Evolutionary conservation across 345 rosid genomes (phyloP), one percentile per base, ranked within the genome.

Genomic region (Corchorus olitorius): DNA sequence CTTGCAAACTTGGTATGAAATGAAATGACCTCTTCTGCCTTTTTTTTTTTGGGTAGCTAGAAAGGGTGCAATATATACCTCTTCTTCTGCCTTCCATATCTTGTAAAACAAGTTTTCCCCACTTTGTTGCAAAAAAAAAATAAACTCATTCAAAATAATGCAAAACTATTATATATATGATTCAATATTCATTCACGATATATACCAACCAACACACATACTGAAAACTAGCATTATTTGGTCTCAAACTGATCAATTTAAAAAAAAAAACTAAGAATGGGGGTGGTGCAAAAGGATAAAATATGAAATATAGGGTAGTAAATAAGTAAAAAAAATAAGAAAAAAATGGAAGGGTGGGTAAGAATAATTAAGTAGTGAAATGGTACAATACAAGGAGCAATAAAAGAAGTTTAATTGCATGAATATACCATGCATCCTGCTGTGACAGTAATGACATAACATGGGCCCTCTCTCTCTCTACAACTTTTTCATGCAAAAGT

Each of bases 401-500:
- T 16, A 63, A 72, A 76, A 58, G 66, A 68, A 81, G 67, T 17
- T 75, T 46, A 33, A 77, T 82, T 75, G 83, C 85, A 79, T 84
- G 83, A 82, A 84, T 66, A 69, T 73, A 76, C 70, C 81, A 78
- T 73, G 75, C 80, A 56, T 50, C 78, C 41, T 33, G 33, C 70
- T 69, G 79, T 76, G 48, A 65, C 70, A 35, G 17, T 34, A 64
- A 64, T 50, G 78, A 75, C 78, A 63, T 12, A 50, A 68, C 53
- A 58, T 60, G 83, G 81, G 49, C 63, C 79, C 82, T 9, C 39
- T 8, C 60, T 9, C 54, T 34, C n/a, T n/a, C n/a, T n/a, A 27
- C 78, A 77, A 76, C 81, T 85, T 79, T 85, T 81, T 78, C 86
- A 83, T 81, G 76, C 79, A 77, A 83, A 78, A 76, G 76, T 78